phyloP scores from a whole-genome alignment of 345 rosid species.

The rapeseed (Brassica napus) region Da-Ae NC_063450.1:49863001-49863500 shows the following conservation, averaged over 20 bases:
- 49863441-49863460: not conserved
- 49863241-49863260: constrained; percentile 98
- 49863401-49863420: constrained; percentile 77
- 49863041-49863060: constrained; percentile 6
- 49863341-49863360: constrained; percentile 90
- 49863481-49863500: not conserved
- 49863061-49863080: constrained; percentile 98
- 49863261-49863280: constrained; percentile 91
- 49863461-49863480: not conserved
- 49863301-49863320: constrained; percentile 84
- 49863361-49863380: constrained; percentile 95
- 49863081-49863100: constrained; percentile 97
- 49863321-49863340: constrained; percentile 85
- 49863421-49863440: constrained; percentile 8
- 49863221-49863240: constrained; percentile 72
- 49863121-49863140: constrained; percentile 99
- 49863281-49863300: constrained; percentile 95
- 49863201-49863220: not conserved
- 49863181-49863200: not conserved
- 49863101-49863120: constrained; percentile 98
- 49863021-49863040: constrained; percentile 1
- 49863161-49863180: constrained; percentile 1
- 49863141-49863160: constrained; percentile 43
- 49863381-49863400: constrained; percentile 90
- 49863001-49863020: not conserved